Base-by-base conservation (phyloP, 2,329 filamentous ascomycete species). In the Penicillium crustosum region DNA sequence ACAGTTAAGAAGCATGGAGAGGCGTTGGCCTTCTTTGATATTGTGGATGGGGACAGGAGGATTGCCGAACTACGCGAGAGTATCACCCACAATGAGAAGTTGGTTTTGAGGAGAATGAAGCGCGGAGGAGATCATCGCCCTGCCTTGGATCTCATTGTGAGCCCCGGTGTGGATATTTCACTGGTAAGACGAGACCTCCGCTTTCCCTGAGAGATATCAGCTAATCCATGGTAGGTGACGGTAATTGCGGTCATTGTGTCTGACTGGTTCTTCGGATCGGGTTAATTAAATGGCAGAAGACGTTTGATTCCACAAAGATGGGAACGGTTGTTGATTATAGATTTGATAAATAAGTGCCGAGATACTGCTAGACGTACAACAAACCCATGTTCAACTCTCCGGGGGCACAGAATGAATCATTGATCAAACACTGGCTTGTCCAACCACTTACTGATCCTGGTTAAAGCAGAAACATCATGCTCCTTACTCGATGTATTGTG, bases 11-110 rank as follows among this genome's bases (percentile, higher is more conserved):
- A 54, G 8, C 52, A 60, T 42, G 60, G 63, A 3, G 38, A 54
- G 17, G 58, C 47, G 4, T 39, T 67, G 21, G 56, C 50, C 6
- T 55, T 59, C 13, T 66, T 65, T 44, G 66, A 67, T 55, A 43
- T 66, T 43, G 54, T 68, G 21, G 65, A 68, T 59, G 58, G 59
- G 2, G 63, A 67, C 33, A 53, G 65, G 43, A 67, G 57, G 45
- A 43, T 68, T 25, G 61, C 59, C 2, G 65, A 63, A 44, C 57
- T 68, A 44, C 51, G 61, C 21, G 66, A 68, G 53, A 68, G 66
- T 25, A 60, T 68, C 23, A 47, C 35, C 4, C 58, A 65, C 35
- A 68, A 67, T 19, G 45, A 63, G 45, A 63, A 27, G 38, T 25
- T 66, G 44, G 58, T 54, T 10, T 59, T 68, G 49, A 54, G 53